Evolutionary conservation across 495 filamentous ascomycete species (phyloP).

Genomic region (Neurospora terricola): DNA sequence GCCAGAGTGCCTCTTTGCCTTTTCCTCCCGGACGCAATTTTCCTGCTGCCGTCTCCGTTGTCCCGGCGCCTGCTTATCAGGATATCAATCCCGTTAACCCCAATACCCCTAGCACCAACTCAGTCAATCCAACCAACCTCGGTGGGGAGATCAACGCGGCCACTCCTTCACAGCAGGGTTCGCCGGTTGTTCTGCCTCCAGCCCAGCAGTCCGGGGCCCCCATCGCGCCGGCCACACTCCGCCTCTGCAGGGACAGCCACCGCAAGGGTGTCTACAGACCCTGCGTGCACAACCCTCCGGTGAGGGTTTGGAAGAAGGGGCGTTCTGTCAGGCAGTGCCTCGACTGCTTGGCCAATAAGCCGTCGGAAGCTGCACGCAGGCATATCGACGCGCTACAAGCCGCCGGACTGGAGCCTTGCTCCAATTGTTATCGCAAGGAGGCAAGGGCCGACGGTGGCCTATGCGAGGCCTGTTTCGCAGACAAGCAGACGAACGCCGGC

Average conservation of each 20-base stretch:
- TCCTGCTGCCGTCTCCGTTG: no score
- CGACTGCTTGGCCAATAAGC: background rate
- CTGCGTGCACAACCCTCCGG: background rate
- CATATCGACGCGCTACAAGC: background rate
- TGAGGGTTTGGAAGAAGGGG: background rate
- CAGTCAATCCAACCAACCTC: no score
- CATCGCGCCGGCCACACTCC: background rate
- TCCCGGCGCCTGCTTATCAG: no score
- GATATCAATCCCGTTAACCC: no score
- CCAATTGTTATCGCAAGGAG: background rate
- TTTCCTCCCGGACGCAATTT: no score
- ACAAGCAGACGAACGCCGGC: accelerated
- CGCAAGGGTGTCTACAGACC: background rate
- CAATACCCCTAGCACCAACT: no score
- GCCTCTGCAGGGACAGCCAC: background rate
- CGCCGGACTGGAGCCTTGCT: background rate
- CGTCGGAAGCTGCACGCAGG: background rate
- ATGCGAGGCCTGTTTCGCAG: background rate
- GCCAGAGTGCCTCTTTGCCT: no score
- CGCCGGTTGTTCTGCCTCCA: no score
- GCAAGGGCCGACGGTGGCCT: background rate
- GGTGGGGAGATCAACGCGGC: no score
- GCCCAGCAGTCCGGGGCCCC: no score
- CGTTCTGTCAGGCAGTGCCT: background rate
- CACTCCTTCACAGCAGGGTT: no score